Conservation (phyloP, 208 protist species). For the Phytomonas sp. region DNA sequence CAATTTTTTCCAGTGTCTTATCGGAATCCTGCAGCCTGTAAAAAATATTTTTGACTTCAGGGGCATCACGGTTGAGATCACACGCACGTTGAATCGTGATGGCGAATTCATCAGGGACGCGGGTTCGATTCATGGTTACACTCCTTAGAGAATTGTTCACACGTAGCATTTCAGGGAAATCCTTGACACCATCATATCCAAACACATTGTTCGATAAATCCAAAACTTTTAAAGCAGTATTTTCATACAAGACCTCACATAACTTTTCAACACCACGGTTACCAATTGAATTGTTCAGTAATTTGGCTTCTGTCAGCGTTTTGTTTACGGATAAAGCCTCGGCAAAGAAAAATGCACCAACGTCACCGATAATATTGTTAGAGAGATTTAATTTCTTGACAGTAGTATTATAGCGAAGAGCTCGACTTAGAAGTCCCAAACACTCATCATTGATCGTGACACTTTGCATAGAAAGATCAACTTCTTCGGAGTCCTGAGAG, state of each 20-base stretch:
- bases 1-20: constrained; percentile 29
- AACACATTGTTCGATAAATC: constrained; percentile 72
- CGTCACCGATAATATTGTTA: constrained; percentile 77
- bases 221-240: constrained; percentile 46
- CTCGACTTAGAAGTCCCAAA: constrained; percentile 59
- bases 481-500: constrained; percentile 20
- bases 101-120: constrained; percentile 26
- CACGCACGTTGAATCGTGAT: constrained; percentile 43
- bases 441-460: constrained; percentile 55
- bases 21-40: constrained; percentile 59
- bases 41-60: constrained; percentile 42
- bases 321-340: constrained; percentile 59
- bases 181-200: constrained; percentile 29
- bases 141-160: constrained; percentile 42
- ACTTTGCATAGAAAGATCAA: constrained; percentile 56
- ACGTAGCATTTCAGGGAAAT: constrained; percentile 47
- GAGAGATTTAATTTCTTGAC: constrained; percentile 66
- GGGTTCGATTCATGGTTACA: constrained; percentile 45
- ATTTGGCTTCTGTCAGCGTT: constrained; percentile 34
- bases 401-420: constrained; percentile 41
- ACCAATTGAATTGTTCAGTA: constrained; percentile 65
- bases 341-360: constrained; percentile 48
- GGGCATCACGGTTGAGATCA: constrained; percentile 64
- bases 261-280: constrained; percentile 61
- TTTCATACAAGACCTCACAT: constrained; percentile 60